Percentiles rank a stretch among this genome's conserved stretches.
These are phyloP conservation scores for Eruca vesicaria DNA, from an alignment of 441 rosid species.

Conservation along the genomic window DNA sequence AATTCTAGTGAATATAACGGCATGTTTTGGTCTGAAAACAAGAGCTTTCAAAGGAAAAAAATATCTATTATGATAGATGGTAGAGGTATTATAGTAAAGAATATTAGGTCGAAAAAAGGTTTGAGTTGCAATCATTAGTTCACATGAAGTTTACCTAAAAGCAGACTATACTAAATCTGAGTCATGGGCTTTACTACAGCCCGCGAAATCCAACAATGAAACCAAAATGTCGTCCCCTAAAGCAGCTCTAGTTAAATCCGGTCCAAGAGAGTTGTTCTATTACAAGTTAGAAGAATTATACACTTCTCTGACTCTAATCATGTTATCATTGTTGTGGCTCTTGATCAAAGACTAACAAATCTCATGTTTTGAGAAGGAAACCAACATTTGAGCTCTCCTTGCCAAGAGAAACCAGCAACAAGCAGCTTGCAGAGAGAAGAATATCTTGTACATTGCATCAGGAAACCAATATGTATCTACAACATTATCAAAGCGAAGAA, in stretches of 20 bases:
- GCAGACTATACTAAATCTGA: neutral
- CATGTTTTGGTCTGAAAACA: neutral
- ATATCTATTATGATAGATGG: neutral
- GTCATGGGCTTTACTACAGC: neutral
- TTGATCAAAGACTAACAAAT: neutral
- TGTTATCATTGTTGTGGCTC: neutral
- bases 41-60: neutral
- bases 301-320: neutral
- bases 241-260: neutral
- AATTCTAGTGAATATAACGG: neutral
- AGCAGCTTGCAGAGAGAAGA: neutral
- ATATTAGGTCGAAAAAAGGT: neutral
- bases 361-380: neutral
- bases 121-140: neutral
- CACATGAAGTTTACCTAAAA: neutral
- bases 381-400: neutral
- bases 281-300: neutral
- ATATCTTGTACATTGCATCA: neutral
- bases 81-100: neutral
- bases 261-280: neutral
- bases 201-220: neutral
- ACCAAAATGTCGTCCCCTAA: neutral
- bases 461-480: conserved; percentile 19
- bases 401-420: neutral
- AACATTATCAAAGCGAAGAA: neutral